Evolutionary conservation across 805 yeast species (phyloP).

Genomic region (Barnettozyma vustinii): DNA sequence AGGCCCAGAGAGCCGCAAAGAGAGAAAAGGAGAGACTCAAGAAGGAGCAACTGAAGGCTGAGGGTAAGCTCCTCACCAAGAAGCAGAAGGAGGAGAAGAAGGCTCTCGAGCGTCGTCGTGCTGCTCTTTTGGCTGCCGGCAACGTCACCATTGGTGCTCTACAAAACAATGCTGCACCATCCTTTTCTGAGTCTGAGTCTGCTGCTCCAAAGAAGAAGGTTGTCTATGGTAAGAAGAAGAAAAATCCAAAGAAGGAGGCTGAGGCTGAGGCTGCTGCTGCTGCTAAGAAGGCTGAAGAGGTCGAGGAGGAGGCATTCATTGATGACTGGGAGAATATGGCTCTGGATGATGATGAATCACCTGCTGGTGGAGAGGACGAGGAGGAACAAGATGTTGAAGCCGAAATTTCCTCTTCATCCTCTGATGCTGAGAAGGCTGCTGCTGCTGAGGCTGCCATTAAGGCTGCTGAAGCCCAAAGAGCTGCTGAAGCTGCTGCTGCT

Average conservation of each 20-base stretch:
- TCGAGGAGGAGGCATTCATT: conserved; percentile 38
- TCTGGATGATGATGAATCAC: conserved; percentile 52
- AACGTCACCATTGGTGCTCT: conserved; percentile 74
- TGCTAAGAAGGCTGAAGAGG: conserved; percentile 24
- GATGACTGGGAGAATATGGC: conserved; percentile 88
- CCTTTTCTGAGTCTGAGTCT: conserved; percentile 8
- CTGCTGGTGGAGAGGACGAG: conserved; percentile 36
- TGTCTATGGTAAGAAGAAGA: conserved; percentile 70
- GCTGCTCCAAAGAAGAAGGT: conserved; percentile 49
- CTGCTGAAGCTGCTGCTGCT: conserved; percentile 19
- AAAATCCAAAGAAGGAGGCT: conserved; percentile 27
- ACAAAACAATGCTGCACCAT: conserved; percentile 23
- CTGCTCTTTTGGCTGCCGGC: conserved; percentile 71
- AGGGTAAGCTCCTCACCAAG: conserved; percentile 90
- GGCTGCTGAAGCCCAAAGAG: conserved; percentile 23
- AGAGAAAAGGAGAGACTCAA: conserved; percentile 84
- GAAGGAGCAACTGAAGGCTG: conserved; percentile 90
- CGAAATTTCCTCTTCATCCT: conserved; percentile 17
- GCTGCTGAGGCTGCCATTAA: conserved; percentile 16
- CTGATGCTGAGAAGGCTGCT: conserved; percentile 28
- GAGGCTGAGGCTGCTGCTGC: conserved; percentile 20
- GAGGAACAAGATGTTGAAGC: conserved; percentile 5
- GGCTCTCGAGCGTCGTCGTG: conserved; percentile 81
- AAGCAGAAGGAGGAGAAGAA: conserved; percentile 93
- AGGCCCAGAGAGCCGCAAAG: conserved; percentile 55